Conservation (phyloP, 257 asterid genomes). For the Solanum rostratum region DNA sequence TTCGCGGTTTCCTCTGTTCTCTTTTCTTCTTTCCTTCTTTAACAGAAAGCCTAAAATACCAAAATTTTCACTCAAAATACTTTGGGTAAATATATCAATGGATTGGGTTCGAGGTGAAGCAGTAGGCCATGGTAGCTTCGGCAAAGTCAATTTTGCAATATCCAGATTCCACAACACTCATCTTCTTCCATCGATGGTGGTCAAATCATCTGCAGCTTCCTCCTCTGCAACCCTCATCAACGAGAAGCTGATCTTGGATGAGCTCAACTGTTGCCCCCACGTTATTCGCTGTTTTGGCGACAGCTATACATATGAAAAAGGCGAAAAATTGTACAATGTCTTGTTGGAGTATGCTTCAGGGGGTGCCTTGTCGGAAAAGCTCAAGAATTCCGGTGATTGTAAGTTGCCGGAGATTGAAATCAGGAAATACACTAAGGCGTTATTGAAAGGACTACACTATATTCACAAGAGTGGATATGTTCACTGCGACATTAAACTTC, state of each 20-base stretch:
- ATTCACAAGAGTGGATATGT: slow-evolving; percentile 59
- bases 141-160: slow-evolving; percentile 48
- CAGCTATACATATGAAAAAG: slow-evolving; percentile 40
- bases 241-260: slow-evolving; percentile 52
- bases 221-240: slow-evolving; percentile 30
- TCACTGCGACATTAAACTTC: slow-evolving; percentile 87
- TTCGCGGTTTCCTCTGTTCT: slow-evolving; percentile 5
- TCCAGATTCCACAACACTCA: slow-evolving; percentile 1
- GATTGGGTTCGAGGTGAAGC: slow-evolving; percentile 70
- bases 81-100: slow-evolving; percentile 17
- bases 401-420: slow-evolving; percentile 37
- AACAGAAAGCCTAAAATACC: neutral
- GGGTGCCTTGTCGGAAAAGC: slow-evolving; percentile 45
- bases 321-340: slow-evolving; percentile 64
- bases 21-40: neutral
- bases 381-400: slow-evolving; percentile 19
- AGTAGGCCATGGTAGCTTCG: slow-evolving; percentile 81
- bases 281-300: slow-evolving; percentile 65
- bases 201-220: slow-evolving; percentile 44
- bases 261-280: slow-evolving; percentile 41
- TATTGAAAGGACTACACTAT: slow-evolving; percentile 40
- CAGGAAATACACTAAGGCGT: slow-evolving; percentile 29
- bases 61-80: neutral
- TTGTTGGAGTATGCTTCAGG: slow-evolving; percentile 72
- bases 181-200: slow-evolving; percentile 32